A percentile compares a stretch with the other conserved stretches of the same genome.
Conservation (phyloP, 2,329 filamentous ascomycete genomes). For the Ampelomyces quisqualis region DNA sequence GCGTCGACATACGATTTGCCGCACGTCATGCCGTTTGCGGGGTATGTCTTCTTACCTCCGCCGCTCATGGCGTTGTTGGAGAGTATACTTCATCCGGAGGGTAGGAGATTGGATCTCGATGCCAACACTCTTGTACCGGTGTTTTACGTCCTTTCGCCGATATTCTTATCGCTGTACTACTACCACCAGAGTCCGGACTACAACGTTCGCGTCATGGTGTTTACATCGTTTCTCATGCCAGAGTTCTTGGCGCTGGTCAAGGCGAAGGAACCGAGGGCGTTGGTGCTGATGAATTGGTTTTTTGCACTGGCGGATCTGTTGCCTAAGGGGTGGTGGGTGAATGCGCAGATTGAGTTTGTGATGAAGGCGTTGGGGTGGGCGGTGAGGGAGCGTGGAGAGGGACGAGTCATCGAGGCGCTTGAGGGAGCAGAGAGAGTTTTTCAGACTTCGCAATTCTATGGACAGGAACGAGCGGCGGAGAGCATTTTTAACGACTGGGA, state of each 20-base stretch:
- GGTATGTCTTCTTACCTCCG: slow-evolving; percentile 33
- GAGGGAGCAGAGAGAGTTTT: slow-evolving; percentile 24
- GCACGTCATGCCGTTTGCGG: slow-evolving; percentile 5
- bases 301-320: slow-evolving; percentile 27
- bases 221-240: slow-evolving; percentile 34
- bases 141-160: slow-evolving; percentile 34
- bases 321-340: slow-evolving; percentile 31
- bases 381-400: slow-evolving; percentile 14
- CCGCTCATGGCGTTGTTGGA: slow-evolving; percentile 25
- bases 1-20: slow-evolving; percentile 23
- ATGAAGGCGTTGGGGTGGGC: slow-evolving; percentile 24
- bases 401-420: slow-evolving; percentile 16
- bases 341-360: slow-evolving; percentile 12
- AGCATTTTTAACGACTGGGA: slow-evolving; percentile 32
- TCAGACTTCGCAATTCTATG: slow-evolving; percentile 9
- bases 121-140: slow-evolving; percentile 23
- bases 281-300: slow-evolving; percentile 35
- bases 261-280: slow-evolving; percentile 24
- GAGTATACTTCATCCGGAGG: slow-evolving; percentile 13
- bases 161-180: slow-evolving; percentile 39
- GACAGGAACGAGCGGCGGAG: slow-evolving; percentile 25
- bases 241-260: slow-evolving; percentile 30
- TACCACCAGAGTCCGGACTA: slow-evolving; percentile 32
- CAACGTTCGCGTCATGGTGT: slow-evolving; percentile 31
- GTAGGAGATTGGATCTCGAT: slow-evolving; percentile 23